Evolutionary conservation across 1,284 basidiomycete genomes (phyloP).

Genomic region (Abortiporus biennis): DNA sequence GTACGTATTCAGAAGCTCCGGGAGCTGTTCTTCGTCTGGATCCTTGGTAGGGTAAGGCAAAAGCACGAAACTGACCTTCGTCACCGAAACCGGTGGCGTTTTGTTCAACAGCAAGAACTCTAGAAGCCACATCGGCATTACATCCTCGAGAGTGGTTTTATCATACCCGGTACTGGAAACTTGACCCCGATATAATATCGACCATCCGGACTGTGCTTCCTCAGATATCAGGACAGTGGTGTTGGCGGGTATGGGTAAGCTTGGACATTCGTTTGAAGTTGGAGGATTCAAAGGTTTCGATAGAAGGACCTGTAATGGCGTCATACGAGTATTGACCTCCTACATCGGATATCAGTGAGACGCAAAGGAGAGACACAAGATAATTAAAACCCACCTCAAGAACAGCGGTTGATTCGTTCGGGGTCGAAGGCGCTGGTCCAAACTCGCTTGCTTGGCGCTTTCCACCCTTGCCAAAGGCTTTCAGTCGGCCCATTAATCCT

Average conservation of each 20-base stretch:
- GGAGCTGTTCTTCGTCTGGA: constrained; percentile 51
- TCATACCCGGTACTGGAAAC: constrained; percentile 63
- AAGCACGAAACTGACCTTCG: constrained; percentile 86
- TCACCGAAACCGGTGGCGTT: constrained; percentile 37
- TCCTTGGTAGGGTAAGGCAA: constrained; percentile 67
- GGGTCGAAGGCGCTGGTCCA: no score
- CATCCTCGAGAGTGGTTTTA: constrained; percentile 64
- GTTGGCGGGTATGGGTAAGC: constrained; percentile 53
- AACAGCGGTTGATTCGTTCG: no score
- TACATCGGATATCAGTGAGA: no score
- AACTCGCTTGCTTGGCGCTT: constrained; percentile 40
- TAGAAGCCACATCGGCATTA: constrained; percentile 83
- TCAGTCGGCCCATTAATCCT: constrained; percentile 74
- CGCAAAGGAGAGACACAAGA: no score
- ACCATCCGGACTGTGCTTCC: constrained; percentile 77
- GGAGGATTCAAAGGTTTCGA: constrained; percentile 69
- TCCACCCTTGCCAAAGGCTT: constrained; percentile 61
- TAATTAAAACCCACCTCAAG: no score
- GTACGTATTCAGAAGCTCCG: constrained; percentile 73
- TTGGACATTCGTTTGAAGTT: constrained; percentile 67
- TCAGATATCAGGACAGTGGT: constrained; percentile 80
- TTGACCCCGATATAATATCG: constrained; percentile 72
- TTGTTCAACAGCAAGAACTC: constrained; percentile 81
- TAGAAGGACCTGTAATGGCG: constrained; percentile 62
- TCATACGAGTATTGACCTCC: no score